Evolutionary conservation across 2,329 filamentous ascomycete genomes (phyloP).

Genomic region (Colletotrichum chrysophilum): DNA sequence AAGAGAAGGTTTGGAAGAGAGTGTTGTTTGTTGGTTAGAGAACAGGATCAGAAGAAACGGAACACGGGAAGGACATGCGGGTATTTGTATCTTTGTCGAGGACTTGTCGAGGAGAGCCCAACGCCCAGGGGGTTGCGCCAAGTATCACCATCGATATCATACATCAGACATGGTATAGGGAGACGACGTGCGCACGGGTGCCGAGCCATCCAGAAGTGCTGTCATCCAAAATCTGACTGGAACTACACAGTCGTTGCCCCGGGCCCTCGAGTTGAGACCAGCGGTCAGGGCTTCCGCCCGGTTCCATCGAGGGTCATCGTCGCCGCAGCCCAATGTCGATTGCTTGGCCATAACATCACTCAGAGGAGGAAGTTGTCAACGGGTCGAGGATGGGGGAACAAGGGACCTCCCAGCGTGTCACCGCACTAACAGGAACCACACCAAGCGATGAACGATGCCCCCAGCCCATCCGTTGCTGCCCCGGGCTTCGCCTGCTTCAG

Average conservation of each 20-base stretch:
- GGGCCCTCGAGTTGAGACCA: slow-evolving; percentile 7
- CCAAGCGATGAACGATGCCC: neutral
- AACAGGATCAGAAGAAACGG: slow-evolving; percentile 6
- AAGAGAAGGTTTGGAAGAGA: slow-evolving; percentile 25
- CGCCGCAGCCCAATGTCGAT: neutral
- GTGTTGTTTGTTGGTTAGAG: slow-evolving; percentile 1
- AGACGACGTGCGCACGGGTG: neutral
- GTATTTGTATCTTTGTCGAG: slow-evolving; percentile 30
- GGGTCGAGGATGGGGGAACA: neutral
- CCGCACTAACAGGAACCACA: neutral
- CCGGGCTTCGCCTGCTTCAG: neutral
- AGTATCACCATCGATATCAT: slow-evolving; percentile 18
- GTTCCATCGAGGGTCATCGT: slow-evolving; percentile 6
- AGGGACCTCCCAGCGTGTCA: slow-evolving; percentile 10
- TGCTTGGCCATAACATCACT: neutral
- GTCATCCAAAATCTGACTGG: slow-evolving; percentile 14
- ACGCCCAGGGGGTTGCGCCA: neutral
- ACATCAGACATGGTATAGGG: slow-evolving; percentile 1
- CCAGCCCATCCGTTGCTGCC: neutral
- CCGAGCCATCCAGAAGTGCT: neutral
- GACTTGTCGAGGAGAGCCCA: neutral
- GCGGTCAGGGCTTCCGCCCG: slow-evolving; percentile 10
- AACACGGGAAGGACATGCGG: slow-evolving; percentile 13
- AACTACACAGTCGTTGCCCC: neutral
- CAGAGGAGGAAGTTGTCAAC: neutral